Conservation (phyloP, 2,329 filamentous ascomycete species). For the Lachnellula hyalina region DNA sequence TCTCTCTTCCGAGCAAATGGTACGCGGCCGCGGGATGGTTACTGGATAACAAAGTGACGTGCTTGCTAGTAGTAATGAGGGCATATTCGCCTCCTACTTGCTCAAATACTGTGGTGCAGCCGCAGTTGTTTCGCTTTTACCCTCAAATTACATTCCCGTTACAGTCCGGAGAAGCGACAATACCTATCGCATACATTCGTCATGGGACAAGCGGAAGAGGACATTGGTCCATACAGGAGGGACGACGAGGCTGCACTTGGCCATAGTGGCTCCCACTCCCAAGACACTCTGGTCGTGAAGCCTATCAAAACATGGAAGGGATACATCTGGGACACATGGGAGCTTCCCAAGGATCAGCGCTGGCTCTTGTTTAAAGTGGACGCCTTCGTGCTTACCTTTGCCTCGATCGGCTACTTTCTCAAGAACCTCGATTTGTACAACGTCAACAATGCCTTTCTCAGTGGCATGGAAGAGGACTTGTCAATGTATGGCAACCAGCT, state of each 20-base stretch:
- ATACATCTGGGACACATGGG: slow-evolving; percentile 35
- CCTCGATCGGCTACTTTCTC: slow-evolving; percentile 32
- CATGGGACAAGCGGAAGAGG: slow-evolving; percentile 14
- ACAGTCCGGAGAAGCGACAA: background rate
- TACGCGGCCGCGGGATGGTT: too few relatives aligned
- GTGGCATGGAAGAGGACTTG: slow-evolving; percentile 44
- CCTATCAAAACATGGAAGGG: slow-evolving; percentile 33
- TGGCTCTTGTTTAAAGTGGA: slow-evolving; percentile 34
- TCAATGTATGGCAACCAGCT: slow-evolving; percentile 43
- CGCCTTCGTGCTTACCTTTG: slow-evolving; percentile 33
- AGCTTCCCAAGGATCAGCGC: slow-evolving; percentile 31
- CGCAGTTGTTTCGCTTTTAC: background rate
- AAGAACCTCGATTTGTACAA: slow-evolving; percentile 38
- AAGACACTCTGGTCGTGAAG: slow-evolving; percentile 14
- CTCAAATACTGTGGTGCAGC: background rate
- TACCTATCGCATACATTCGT: background rate
- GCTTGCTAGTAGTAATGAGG: background rate
- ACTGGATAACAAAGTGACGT: background rate
- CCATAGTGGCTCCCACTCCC: slow-evolving; percentile 10
- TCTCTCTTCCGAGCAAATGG: too few relatives aligned
- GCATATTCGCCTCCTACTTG: background rate
- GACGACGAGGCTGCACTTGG: slow-evolving; percentile 9
- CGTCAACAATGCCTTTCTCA: slow-evolving; percentile 26
- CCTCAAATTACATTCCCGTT: background rate
- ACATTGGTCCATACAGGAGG: background rate